Conservation (phyloP, 495 filamentous ascomycete species). For the Daldinia bambusicola region DNA sequence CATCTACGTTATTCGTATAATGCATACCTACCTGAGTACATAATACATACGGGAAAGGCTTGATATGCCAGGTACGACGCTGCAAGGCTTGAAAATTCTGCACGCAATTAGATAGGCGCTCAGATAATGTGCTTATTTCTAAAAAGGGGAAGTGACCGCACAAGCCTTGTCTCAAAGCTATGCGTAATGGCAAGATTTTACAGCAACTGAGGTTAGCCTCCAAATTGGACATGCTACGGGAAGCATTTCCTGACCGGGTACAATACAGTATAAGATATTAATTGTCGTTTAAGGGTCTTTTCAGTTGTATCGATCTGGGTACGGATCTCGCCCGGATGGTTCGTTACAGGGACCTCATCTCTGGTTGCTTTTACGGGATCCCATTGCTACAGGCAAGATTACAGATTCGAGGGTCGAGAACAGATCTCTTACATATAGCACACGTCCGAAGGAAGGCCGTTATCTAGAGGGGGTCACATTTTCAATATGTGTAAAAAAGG, state of each 20-base stretch:
- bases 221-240: constrained; percentile 10
- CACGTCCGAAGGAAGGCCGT: constrained; percentile 12
- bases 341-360: constrained; percentile 37
- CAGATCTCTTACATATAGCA: constrained; percentile 13
- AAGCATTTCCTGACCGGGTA: constrained; percentile 32
- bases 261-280: not conserved
- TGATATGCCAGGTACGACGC: constrained; percentile 37
- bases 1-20: not conserved
- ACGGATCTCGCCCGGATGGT: constrained; percentile 39
- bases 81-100: constrained; percentile 34
- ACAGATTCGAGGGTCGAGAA: constrained; percentile 29
- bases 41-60: constrained; percentile 10
- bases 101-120: constrained; percentile 35
- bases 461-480: constrained; percentile 34
- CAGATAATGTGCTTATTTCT: constrained; percentile 44
- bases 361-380: constrained; percentile 31
- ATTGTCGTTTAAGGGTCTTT: constrained; percentile 23
- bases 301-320: constrained; percentile 35
- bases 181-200: constrained; percentile 18
- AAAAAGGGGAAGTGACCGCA: constrained; percentile 31
- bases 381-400: constrained; percentile 32
- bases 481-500: constrained; percentile 21
- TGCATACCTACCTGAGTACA: not conserved
- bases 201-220: constrained; percentile 21
- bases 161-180: constrained; percentile 21